These are phyloP conservation scores for Candida glucosophila DNA, from an alignment of 1,139 yeast species.

Conservation along the genomic window DNA sequence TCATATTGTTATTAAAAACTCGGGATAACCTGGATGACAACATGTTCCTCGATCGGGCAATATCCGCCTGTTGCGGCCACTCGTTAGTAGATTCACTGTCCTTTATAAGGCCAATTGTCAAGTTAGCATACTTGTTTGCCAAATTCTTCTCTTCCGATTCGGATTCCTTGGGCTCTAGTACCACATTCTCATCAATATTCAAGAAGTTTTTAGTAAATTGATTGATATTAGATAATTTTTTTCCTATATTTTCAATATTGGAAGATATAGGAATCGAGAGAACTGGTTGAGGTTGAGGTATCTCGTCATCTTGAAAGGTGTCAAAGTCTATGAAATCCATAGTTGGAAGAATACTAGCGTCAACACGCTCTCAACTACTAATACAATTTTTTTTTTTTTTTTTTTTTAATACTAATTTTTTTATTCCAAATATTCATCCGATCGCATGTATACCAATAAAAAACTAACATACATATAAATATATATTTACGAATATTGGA, in stretches of 20 bases:
- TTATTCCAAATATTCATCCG: neutral
- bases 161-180: slow-evolving; percentile 3
- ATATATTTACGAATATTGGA: too few relatives aligned
- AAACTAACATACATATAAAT: too few relatives aligned
- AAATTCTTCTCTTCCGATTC: slow-evolving; percentile 7
- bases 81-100: slow-evolving; percentile 6
- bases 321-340: slow-evolving; percentile 42
- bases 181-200: slow-evolving; percentile 11
- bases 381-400: too few relatives aligned
- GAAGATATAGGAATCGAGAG: slow-evolving; percentile 33
- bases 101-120: slow-evolving; percentile 17
- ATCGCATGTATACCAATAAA: too few relatives aligned
- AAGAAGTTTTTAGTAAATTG: slow-evolving; percentile 23
- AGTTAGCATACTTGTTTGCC: slow-evolving; percentile 33
- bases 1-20: slow-evolving; percentile 39
- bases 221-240: slow-evolving; percentile 26
- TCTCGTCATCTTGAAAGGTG: slow-evolving; percentile 20
- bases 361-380: neutral
- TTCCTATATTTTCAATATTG: slow-evolving; percentile 31
- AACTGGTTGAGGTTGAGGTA: slow-evolving; percentile 41
- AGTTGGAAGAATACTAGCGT: too few relatives aligned
- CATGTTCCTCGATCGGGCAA: slow-evolving; percentile 8
- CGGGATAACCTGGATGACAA: slow-evolving; percentile 42
- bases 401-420: too few relatives aligned
- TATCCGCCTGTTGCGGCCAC: slow-evolving; percentile 2